A percentile compares a stretch with the other conserved stretches of the same genome.
Evolutionary conservation across 2,329 filamentous ascomycete species (phyloP).

Genomic region (Cercospora berteroae): DNA sequence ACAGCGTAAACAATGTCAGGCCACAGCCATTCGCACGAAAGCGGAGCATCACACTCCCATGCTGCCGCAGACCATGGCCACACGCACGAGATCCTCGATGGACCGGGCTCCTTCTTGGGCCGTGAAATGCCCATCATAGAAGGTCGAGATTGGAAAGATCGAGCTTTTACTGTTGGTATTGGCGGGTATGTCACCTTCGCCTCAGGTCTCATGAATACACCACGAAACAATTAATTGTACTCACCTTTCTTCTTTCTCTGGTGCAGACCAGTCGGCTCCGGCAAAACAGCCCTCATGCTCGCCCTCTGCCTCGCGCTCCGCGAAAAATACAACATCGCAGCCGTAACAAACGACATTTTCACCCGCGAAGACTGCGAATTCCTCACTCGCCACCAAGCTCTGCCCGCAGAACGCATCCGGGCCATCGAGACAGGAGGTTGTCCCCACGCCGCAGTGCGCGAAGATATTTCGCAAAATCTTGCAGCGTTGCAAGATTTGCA

Average conservation of each 20-base stretch:
- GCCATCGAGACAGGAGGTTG: slow-evolving; percentile 98
- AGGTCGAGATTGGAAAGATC: slow-evolving; percentile 79
- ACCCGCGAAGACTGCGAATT: slow-evolving; percentile 97
- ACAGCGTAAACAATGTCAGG: slow-evolving; percentile 19
- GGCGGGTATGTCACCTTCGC: slow-evolving; percentile 66
- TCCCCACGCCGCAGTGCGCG: slow-evolving; percentile 92
- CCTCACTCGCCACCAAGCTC: slow-evolving; percentile 79
- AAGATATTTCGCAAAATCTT: slow-evolving; percentile 93
- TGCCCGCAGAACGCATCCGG: slow-evolving; percentile 78
- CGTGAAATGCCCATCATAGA: slow-evolving; percentile 93
- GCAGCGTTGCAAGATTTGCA: slow-evolving; percentile 89
- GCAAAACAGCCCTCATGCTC: slow-evolving; percentile 96
- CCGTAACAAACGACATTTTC: slow-evolving; percentile 99
- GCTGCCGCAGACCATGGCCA: slow-evolving; percentile 75
- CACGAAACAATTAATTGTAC: neutral
- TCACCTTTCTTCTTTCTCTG: neutral
- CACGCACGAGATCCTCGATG: slow-evolving; percentile 91
- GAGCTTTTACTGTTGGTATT: slow-evolving; percentile 96
- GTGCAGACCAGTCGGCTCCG: slow-evolving; percentile 83
- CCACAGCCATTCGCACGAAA: slow-evolving; percentile 51
- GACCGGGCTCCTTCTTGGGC: slow-evolving; percentile 83
- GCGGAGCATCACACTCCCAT: slow-evolving; percentile 39
- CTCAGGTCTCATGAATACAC: no score
- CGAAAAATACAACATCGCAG: slow-evolving; percentile 78
- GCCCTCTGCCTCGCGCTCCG: slow-evolving; percentile 84